Percentiles rank a stretch among this genome's conserved stretches.
Conservation (phyloP, 176 grass and related monocot species). For the Eleusine indica region DNA sequence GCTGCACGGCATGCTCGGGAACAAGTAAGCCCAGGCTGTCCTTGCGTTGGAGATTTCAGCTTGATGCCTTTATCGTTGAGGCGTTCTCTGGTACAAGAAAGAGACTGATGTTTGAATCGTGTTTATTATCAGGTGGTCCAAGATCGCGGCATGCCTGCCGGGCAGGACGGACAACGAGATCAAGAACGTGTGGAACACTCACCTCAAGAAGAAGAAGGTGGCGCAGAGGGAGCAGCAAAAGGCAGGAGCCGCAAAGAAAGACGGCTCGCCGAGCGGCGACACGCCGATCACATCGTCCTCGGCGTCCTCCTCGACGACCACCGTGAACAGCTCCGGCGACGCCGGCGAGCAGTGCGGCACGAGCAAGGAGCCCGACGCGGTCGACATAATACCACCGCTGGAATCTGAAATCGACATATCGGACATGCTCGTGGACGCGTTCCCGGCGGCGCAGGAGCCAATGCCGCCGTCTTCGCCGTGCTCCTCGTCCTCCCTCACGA, state of each 20-base stretch:
- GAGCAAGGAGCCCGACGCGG: constrained; percentile 35
- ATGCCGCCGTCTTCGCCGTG: constrained; percentile 48
- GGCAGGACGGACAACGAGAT: constrained; percentile 98
- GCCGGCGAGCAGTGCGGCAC: constrained; percentile 53
- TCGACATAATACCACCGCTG: neutral
- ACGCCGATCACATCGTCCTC: constrained; percentile 17
- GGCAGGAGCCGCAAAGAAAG: neutral
- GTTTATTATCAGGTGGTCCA: constrained; percentile 66
- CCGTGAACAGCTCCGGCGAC: constrained; percentile 30
- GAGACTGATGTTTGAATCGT: neutral
- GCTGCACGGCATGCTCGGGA: constrained; percentile 73
- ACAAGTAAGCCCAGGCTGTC: constrained; percentile 58
- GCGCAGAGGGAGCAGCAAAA: constrained; percentile 27
- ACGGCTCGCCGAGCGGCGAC: neutral
- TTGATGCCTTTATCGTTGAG: neutral
- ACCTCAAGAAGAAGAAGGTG: constrained; percentile 85
- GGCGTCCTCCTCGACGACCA: constrained; percentile 42
- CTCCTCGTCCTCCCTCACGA: constrained; percentile 57
- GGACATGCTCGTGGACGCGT: constrained; percentile 41
- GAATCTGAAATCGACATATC: constrained; percentile 35
- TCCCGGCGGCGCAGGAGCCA: constrained; percentile 8
- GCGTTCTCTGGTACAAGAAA: neutral
- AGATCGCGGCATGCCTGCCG: constrained; percentile 74
- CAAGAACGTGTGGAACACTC: constrained; percentile 97
- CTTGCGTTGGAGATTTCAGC: neutral